Conservation (phyloP, 352 stramenopile species). For the Blastocystis sp. region DNA sequence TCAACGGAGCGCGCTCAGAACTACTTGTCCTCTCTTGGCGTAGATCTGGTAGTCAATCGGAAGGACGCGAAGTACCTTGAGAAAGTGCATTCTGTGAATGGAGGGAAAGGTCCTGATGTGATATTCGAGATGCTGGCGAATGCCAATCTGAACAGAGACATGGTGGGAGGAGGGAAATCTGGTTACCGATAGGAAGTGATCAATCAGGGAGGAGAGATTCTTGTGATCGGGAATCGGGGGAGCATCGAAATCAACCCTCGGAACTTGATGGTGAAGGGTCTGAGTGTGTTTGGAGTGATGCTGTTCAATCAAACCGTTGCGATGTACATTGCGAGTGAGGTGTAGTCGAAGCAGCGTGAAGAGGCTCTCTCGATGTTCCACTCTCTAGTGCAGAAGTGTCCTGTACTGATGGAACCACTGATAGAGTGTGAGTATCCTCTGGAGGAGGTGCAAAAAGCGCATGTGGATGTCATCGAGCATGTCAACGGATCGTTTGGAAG, state of each 20-base stretch:
- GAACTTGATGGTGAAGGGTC: background rate
- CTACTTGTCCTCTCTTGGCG: background rate
- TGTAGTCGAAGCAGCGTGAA: background rate
- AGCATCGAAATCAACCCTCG: slow-evolving; percentile 27
- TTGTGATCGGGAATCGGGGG: slow-evolving; percentile 42
- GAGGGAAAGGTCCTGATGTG: slow-evolving; percentile 26
- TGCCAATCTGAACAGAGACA: slow-evolving; percentile 31
- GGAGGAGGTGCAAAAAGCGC: background rate
- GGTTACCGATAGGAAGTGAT: background rate
- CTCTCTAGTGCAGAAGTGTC: background rate
- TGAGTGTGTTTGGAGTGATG: background rate
- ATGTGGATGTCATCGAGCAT: slow-evolving; percentile 53
- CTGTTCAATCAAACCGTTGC: slow-evolving; percentile 47
- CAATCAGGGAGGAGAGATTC: slow-evolving; percentile 41
- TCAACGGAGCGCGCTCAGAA: background rate
- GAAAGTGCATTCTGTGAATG: background rate
- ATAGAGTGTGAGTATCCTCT: slow-evolving; percentile 40
- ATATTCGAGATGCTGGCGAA: slow-evolving; percentile 62
- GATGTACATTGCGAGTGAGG: background rate
- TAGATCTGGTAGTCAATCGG: slow-evolving; percentile 19
- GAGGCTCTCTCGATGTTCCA: background rate
- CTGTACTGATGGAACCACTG: slow-evolving; percentile 10
- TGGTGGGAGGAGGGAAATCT: background rate
- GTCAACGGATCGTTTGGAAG: background rate
- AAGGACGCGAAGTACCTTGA: background rate